A percentile compares a stretch with the other conserved stretches of the same genome.
Evolutionary conservation across 2,329 filamentous ascomycete genomes (phyloP).

Genomic region (Orbilia ellipsospora): DNA sequence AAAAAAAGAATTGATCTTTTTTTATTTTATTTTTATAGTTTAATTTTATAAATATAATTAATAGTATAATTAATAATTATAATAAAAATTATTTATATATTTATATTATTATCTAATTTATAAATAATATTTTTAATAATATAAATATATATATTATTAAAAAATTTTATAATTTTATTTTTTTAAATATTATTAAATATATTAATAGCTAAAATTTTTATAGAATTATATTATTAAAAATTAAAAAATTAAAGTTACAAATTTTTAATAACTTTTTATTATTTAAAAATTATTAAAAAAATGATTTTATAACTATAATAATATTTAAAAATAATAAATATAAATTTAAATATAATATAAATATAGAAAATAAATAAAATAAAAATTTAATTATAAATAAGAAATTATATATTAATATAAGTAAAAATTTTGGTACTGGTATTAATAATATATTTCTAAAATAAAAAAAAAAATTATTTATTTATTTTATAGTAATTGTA

Average conservation of each 20-base stretch:
- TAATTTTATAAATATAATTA: not conserved
- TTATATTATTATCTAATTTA: not conserved
- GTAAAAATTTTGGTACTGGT: not conserved
- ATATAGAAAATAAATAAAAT: too few relatives aligned
- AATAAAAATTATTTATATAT: not conserved
- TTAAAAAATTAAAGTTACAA: not conserved
- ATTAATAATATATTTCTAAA: not conserved
- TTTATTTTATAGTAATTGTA: not conserved
- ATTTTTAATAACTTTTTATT: not conserved
- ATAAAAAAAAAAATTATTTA: not conserved
- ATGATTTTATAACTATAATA: not conserved
- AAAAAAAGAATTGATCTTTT: not conserved
- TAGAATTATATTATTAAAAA: not conserved
- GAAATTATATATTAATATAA: too few relatives aligned
- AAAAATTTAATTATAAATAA: too few relatives aligned
- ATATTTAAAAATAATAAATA: not conserved
- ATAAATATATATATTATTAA: not conserved
- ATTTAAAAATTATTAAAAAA: not conserved
- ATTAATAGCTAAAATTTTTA: not conserved
- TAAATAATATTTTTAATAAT: not conserved
- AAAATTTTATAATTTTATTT: not conserved
- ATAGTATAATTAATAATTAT: not conserved
- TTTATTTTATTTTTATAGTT: not conserved
- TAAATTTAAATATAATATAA: not conserved
- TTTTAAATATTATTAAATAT: not conserved